Base-by-base conservation (phyloP, 2,329 filamentous ascomycete species). In the Mariannaea sp. region DNA sequence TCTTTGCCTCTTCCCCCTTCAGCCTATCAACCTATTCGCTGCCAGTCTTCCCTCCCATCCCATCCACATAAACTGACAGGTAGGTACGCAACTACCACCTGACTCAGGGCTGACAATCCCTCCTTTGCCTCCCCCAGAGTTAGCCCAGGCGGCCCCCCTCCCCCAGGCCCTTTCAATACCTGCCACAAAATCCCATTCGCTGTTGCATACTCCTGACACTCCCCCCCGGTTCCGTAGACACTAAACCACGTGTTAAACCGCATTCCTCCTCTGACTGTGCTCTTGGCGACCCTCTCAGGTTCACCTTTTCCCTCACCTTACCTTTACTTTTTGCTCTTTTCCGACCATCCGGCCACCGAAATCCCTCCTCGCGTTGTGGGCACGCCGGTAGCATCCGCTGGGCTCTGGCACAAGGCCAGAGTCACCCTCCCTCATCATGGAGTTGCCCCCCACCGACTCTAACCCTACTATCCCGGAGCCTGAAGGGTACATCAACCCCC, bases 401-500 rank as follows among this genome's bases (percentile, higher is more conserved):
- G 16, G 14, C 24, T 27, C 40, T 43, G 5, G 5, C n/a, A 22
- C 22, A 16, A 36, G 5, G 13, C 38, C 48, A 44, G 50, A 48
- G 30, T 30, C 43, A 47, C 51, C 44, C 51, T 53, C 50, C 44
- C 48, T 40, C 51, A 22, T 26, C 19, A 53, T 53, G 35, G 64
- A 68, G 44, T 56, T 56, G 48, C 62, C 63, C 47, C 63, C 66
- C 43, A 64, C 59, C 40, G 62, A 65, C 20, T 63, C 60, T 61
- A 64, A 65, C 33, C 68, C 66, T 19, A 68, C 68, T 40, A 67
- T 62, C 33, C 68, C 66, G 47, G 65, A 70, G 55, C 62, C 68
- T 45, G 62, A 64, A 53, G 73, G 72, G 39, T 78, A 78, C 56
- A 69, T 72, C 45, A 78, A 78, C 56, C 73, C 75, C 14, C 71